These are phyloP conservation scores for Ajuga chamaepitys DNA, from an alignment of 257 asterid species.

Conservation along the genomic window DNA sequence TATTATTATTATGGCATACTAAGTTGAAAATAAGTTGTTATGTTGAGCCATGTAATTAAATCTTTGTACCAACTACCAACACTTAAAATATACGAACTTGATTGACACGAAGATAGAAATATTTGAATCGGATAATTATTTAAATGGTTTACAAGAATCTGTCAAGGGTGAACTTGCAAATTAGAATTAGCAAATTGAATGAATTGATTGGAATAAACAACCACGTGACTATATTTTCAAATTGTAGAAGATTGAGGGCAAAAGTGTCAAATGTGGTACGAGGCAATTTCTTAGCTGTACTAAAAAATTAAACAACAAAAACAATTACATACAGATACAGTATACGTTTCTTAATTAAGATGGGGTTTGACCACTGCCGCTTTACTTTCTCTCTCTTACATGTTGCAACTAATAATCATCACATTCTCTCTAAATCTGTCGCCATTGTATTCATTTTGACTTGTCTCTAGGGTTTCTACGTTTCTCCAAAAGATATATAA, in stretches of 20 bases:
- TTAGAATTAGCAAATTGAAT: not conserved
- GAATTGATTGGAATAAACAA: not conserved
- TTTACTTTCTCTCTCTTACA: not conserved
- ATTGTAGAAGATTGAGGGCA: not conserved
- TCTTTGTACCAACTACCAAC: no score
- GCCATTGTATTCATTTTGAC: not conserved
- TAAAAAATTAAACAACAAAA: not conserved
- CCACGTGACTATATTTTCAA: not conserved
- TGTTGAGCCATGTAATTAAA: no score
- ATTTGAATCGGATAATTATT: no score
- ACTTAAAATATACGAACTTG: no score
- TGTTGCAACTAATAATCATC: not conserved
- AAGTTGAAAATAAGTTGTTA: no score
- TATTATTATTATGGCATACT: no score
- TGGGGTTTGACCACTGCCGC: constrained; percentile 7
- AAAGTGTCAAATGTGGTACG: not conserved
- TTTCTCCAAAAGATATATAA: not conserved
- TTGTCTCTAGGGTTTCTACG: not conserved
- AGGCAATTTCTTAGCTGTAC: not conserved
- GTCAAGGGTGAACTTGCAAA: not conserved
- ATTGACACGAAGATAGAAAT: no score
- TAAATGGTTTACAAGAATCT: not conserved
- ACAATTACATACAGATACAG: not conserved
- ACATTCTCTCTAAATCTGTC: not conserved
- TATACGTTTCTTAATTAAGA: not conserved